Evolutionary conservation across 495 filamentous ascomycete genomes (phyloP), one percentile per base, ranked within the genome.

Genomic region (Aspergillus heteromorphus): DNA sequence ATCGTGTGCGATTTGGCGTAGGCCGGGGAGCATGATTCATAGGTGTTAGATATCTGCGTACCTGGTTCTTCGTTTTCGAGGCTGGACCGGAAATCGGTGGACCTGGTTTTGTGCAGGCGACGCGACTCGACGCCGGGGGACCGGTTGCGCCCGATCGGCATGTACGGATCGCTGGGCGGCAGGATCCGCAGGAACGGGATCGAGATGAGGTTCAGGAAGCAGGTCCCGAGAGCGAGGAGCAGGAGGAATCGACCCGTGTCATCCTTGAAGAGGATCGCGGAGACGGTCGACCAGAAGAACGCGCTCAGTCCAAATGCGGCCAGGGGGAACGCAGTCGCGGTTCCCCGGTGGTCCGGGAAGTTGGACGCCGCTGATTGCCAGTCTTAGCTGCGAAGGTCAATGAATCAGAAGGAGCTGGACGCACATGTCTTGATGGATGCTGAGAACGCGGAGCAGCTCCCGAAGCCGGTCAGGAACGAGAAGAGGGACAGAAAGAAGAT

Each of bases 241-340:
- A 92, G 75, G 40, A 98, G 79, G 61, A 96, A 92, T 30, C 78
- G 77, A 41, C 84, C 82, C 8, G 89, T 95, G 58, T 92, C 83
- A 45, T 89, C 89, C 21, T 92, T 89, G 71, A 96, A 95, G 47
- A 90, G 76, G 43, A 92, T 60, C 30, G 80, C 79, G 3, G 91
- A 88, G 19, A 91, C 70, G 17, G 82, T 76, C 16, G 93, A 87
- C 75, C 96, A 98, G 79, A 97, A 95, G 67, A 97, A 91, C 45
- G 93, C 93, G 71, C 92, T 96, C 27, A 98, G 76, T 20, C 93
- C 93, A 67, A 97, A 97, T 4, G 89, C 91, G 40, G 92, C 85
- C 42, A 98, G 73, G 6, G 93, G 92, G 64, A 97, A 89, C 2
- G 90, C 91, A 6, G 93, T 97, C 13, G 93, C 93, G 17, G 92